phyloP scores from a whole-genome alignment of 2,329 filamentous ascomycete species.

The Volutella citrinella region DNA sequence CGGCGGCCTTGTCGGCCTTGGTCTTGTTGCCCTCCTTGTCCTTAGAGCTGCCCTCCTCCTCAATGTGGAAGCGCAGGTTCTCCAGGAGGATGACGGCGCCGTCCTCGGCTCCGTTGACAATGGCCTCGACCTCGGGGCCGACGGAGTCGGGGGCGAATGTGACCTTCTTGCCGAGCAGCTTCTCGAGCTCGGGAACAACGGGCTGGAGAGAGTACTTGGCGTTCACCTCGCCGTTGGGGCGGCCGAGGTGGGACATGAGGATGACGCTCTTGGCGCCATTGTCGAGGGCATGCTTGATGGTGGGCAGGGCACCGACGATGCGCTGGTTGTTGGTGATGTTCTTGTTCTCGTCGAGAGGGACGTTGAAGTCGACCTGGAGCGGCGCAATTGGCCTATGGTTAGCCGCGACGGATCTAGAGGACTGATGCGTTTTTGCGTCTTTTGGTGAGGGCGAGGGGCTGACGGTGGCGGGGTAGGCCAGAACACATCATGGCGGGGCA shows the following conservation, averaged over 20 bases:
- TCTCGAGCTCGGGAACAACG: conserved; percentile 87
- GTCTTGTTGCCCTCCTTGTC: conserved; percentile 93
- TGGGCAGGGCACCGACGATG: conserved; percentile 91
- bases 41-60: conserved; percentile 96
- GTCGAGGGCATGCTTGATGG: conserved; percentile 91
- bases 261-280: conserved; percentile 88
- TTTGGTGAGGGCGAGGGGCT: conserved; percentile 4
- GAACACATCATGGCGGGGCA: conserved; percentile 32
- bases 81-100: conserved; percentile 89
- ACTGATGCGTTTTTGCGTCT: too few relatives aligned
- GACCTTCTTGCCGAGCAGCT: conserved; percentile 80
- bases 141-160: conserved; percentile 89
- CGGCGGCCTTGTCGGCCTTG: conserved; percentile 93
- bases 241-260: conserved; percentile 98
- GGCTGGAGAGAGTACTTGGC: conserved; percentile 93
- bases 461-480: conserved; percentile 9
- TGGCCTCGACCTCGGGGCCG: conserved; percentile 83
- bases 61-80: conserved; percentile 97
- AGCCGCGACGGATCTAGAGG: neutral
- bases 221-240: conserved; percentile 86
- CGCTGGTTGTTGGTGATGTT: conserved; percentile 98
- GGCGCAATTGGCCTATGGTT: conserved; percentile 18
- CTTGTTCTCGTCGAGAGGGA: conserved; percentile 88
- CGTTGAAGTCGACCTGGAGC: conserved; percentile 95
- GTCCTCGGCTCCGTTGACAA: conserved; percentile 76